These are phyloP conservation scores for Gaeumannomyces sp. DNA, from an alignment of 2,329 filamentous ascomycete genomes.

Conservation along the genomic window DNA sequence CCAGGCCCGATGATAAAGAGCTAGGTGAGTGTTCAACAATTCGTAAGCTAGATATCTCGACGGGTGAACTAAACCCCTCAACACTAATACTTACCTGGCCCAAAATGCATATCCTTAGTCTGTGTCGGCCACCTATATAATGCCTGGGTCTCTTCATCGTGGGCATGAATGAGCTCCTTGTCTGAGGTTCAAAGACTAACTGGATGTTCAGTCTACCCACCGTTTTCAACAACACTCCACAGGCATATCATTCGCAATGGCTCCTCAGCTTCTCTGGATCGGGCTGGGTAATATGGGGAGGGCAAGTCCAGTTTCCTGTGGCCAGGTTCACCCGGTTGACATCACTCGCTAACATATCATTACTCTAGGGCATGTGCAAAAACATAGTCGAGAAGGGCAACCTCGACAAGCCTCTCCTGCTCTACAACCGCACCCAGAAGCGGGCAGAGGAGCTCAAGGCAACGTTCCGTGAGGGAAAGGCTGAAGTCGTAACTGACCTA, in stretches of 20 bases:
- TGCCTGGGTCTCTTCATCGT: not conserved
- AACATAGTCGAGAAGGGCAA: constrained; percentile 75
- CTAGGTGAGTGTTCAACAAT: not conserved
- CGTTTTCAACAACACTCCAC: not conserved
- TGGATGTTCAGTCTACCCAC: not conserved
- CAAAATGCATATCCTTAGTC: not conserved
- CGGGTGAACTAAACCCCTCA: not conserved
- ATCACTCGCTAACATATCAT: not conserved
- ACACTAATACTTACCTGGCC: not conserved
- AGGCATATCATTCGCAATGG: constrained; percentile 33
- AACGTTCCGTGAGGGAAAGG: constrained; percentile 54
- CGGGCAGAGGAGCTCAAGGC: constrained; percentile 58
- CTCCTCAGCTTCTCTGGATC: constrained; percentile 65
- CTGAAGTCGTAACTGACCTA: constrained; percentile 57
- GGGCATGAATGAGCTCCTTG: not conserved
- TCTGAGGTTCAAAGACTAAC: not conserved
- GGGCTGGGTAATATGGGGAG: constrained; percentile 85
- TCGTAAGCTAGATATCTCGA: not conserved
- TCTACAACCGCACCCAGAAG: constrained; percentile 73
- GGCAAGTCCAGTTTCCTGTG: constrained; percentile 38
- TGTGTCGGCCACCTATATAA: not conserved
- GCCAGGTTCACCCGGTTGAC: not conserved
- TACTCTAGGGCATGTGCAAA: constrained; percentile 66
- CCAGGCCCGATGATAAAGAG: not conserved
- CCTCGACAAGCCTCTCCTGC: constrained; percentile 62